Percentiles rank a stretch among this genome's conserved stretches.
Conservation (phyloP, 2,329 filamentous ascomycete genomes). For the Tolypocladium cylindrosporum region DNA sequence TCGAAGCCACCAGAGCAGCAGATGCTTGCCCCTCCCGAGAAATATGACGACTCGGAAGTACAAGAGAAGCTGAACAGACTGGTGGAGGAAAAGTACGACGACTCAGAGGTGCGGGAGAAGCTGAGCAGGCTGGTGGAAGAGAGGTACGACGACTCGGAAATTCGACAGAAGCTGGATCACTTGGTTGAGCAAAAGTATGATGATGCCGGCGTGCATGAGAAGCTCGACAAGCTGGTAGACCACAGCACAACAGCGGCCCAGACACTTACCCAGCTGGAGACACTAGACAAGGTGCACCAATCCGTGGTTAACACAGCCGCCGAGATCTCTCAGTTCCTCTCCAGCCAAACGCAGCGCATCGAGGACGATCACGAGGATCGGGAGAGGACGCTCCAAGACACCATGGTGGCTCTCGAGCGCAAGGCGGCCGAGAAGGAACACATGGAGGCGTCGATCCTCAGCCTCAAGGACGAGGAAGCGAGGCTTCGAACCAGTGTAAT, state of each 20-base stretch:
- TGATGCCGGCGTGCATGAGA: conserved; percentile 23
- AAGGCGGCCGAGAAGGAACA: conserved; percentile 56
- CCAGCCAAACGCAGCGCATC: conserved; percentile 64
- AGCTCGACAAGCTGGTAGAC: conserved; percentile 41
- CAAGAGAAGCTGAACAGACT: conserved; percentile 23
- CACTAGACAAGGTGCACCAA: conserved; percentile 79
- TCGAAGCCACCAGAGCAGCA: conserved; percentile 50
- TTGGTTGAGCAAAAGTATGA: conserved; percentile 49
- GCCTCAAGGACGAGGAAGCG: conserved; percentile 41
- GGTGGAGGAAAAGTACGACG: conserved; percentile 44
- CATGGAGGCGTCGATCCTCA: conserved; percentile 44
- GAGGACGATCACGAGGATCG: conserved; percentile 69
- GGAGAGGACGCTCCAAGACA: conserved; percentile 71
- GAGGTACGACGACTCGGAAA: conserved; percentile 17
- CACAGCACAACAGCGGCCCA: conserved; percentile 58
- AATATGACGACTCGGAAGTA: conserved; percentile 27
- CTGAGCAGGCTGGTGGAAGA: conserved; percentile 31
- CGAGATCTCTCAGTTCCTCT: conserved; percentile 75
- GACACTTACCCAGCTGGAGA: conserved; percentile 65
- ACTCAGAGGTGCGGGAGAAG: conserved; percentile 34
- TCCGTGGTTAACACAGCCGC: conserved; percentile 77
- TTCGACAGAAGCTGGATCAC: conserved; percentile 18
- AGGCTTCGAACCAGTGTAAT: conserved; percentile 45
- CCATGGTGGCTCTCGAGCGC: conserved; percentile 70
- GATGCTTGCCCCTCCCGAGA: conserved; percentile 46